A percentile compares a stretch with the other conserved stretches of the same genome.
Conservation (phyloP, 306 rosid genomes). For the Castanospermum australe region DNA sequence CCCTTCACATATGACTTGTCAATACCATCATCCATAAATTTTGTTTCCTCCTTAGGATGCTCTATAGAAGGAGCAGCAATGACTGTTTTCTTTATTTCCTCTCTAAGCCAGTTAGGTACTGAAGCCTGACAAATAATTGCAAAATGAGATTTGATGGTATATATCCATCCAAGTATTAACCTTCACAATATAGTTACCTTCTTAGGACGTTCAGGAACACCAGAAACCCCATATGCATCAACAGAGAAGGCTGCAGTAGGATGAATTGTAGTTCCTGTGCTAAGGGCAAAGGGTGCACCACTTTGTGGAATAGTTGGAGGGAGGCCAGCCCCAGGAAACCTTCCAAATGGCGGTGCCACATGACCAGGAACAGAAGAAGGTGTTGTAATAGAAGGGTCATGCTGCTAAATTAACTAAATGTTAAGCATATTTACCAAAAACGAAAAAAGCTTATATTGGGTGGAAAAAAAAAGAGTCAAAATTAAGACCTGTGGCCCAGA, state of each 20-base stretch:
- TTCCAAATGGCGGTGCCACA: constrained; percentile 69
- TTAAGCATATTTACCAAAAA: constrained; percentile 34
- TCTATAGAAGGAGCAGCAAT: constrained; percentile 70
- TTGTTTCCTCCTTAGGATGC: constrained; percentile 64
- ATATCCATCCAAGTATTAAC: constrained; percentile 26
- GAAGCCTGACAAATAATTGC: constrained; percentile 64
- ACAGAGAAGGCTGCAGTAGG: constrained; percentile 64
- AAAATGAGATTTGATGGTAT: constrained; percentile 21
- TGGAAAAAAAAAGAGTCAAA: constrained; percentile 13
- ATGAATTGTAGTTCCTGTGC: constrained; percentile 60
- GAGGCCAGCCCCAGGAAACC: constrained; percentile 75
- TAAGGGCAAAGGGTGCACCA: constrained; percentile 57
- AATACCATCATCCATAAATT: constrained; percentile 46
- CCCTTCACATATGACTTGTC: constrained; percentile 53
- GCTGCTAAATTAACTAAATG: constrained; percentile 58
- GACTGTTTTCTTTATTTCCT: constrained; percentile 89
- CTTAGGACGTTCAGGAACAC: constrained; percentile 86
- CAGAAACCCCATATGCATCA: constrained; percentile 78
- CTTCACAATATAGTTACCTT: constrained; percentile 55
- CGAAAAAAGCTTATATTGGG: background rate
- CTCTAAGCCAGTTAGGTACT: constrained; percentile 97
- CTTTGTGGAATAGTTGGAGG: constrained; percentile 61
- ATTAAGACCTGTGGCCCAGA: constrained; percentile 81
- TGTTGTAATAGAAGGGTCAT: constrained; percentile 61
- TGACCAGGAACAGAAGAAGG: constrained; percentile 63